Evolutionary conservation across 805 yeast species (phyloP).

Genomic region (Barnettozyma sucrosica): DNA sequence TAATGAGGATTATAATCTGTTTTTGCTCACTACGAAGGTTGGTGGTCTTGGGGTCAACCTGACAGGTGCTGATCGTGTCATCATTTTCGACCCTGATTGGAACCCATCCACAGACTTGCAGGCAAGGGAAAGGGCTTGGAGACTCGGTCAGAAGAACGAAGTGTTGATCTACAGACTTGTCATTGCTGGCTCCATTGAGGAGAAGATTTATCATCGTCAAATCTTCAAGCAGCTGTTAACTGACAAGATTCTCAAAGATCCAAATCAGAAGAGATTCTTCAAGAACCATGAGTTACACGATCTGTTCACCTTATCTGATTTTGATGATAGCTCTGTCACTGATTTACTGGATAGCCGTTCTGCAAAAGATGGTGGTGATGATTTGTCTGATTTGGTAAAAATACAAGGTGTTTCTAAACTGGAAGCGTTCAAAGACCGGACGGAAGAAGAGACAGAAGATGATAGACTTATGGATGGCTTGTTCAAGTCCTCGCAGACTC

Average conservation of each 20-base stretch:
- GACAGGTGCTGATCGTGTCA: constrained; percentile 92
- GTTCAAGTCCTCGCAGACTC: constrained; percentile 67
- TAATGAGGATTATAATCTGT: constrained; percentile 52
- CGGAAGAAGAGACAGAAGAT: constrained; percentile 40
- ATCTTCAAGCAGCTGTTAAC: constrained; percentile 92
- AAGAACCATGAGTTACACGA: constrained; percentile 90
- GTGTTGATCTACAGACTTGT: constrained; percentile 86
- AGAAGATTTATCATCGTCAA: constrained; percentile 93
- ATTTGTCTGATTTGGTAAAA: constrained; percentile 55
- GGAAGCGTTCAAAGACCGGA: constrained; percentile 50
- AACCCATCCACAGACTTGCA: constrained; percentile 96
- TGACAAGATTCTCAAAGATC: constrained; percentile 90
- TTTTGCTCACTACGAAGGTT: constrained; percentile 85
- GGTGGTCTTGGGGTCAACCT: constrained; percentile 94
- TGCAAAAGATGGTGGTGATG: constrained; percentile 48
- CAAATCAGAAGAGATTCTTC: constrained; percentile 89
- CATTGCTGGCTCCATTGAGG: constrained; percentile 95
- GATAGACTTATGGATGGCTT: constrained; percentile 68
- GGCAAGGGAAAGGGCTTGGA: constrained; percentile 96
- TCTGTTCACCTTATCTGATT: constrained; percentile 76
- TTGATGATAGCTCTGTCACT: constrained; percentile 31
- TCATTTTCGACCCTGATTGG: constrained; percentile 97
- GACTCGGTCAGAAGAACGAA: constrained; percentile 89
- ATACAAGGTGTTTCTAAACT: constrained; percentile 70
- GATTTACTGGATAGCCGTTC: constrained; percentile 28